Conservation (phyloP, 345 rosid genomes). For the Turnera subulata region DNA sequence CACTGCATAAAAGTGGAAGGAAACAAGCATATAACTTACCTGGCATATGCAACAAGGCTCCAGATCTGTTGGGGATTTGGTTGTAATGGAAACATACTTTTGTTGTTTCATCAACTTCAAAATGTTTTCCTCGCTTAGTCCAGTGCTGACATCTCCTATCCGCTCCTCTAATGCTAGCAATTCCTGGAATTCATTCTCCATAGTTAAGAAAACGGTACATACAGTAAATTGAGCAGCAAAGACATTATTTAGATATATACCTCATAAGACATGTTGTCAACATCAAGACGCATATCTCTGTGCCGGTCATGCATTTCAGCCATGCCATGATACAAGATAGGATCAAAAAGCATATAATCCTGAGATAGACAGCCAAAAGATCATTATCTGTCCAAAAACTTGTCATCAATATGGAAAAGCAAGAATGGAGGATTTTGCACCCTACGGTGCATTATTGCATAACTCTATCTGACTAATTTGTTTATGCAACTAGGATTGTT, state of each 20-base stretch:
- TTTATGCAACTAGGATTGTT: not conserved
- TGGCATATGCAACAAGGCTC: slow-evolving; percentile 28
- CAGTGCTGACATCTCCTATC: slow-evolving; percentile 28
- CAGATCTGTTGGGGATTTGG: slow-evolving; percentile 5
- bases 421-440: not conserved
- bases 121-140: slow-evolving; percentile 18
- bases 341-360: slow-evolving; percentile 27
- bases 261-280: slow-evolving; percentile 32
- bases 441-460: not conserved
- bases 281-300: slow-evolving; percentile 30
- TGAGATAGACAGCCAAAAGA: slow-evolving; percentile 1
- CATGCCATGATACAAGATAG: slow-evolving; percentile 16
- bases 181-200: slow-evolving; percentile 12
- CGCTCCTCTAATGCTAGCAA: slow-evolving; percentile 28
- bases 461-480: not conserved
- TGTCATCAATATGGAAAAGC: not conserved
- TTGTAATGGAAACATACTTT: not conserved
- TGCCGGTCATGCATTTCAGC: slow-evolving; percentile 26
- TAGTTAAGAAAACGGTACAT: not conserved
- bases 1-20: too few relatives aligned
- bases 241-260: slow-evolving; percentile 5
- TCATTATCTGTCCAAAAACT: slow-evolving; percentile 6
- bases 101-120: slow-evolving; percentile 16
- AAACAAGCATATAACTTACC: slow-evolving; percentile 6
- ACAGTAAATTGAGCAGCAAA: not conserved